These are phyloP conservation scores for Nannochloris sp. DNA, from an alignment of 139 green algal species.

Conservation along the genomic window DNA sequence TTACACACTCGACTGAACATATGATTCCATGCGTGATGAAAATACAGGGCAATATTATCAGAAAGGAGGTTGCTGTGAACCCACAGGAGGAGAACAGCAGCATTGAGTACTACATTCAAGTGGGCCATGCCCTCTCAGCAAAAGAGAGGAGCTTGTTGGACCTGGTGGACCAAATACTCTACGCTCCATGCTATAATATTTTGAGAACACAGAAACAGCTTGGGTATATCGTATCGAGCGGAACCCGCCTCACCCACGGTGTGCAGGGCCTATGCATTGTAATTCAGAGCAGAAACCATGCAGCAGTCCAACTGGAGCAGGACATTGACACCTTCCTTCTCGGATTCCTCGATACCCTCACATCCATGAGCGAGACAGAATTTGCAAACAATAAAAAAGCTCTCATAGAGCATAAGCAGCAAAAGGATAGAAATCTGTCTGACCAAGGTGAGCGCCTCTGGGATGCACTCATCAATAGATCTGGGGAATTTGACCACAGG, in stretches of 20 bases:
- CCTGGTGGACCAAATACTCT: conserved; percentile 62
- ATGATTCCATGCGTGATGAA: neutral
- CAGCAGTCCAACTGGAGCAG: conserved; percentile 43
- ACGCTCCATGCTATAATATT: conserved; percentile 71
- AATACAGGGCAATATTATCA: neutral
- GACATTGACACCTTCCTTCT: conserved; percentile 76
- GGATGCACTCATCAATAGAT: conserved; percentile 59
- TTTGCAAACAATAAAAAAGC: conserved; percentile 62
- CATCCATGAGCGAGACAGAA: conserved; percentile 46
- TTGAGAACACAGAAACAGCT: conserved; percentile 91
- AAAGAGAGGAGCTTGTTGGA: conserved; percentile 45
- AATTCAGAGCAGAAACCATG: conserved; percentile 40
- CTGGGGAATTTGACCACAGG: conserved; percentile 52
- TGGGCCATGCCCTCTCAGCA: neutral
- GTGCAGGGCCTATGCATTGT: conserved; percentile 74
- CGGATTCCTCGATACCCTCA: conserved; percentile 27
- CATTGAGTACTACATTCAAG: conserved; percentile 71
- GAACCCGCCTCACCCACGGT: conserved; percentile 65
- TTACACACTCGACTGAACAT: neutral
- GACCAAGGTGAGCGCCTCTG: conserved; percentile 75
- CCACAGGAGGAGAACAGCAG: conserved; percentile 72
- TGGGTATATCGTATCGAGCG: conserved; percentile 78
- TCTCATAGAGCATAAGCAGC: conserved; percentile 63
- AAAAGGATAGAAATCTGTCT: conserved; percentile 47
- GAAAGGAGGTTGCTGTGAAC: conserved; percentile 49